phyloP scores from a whole-genome alignment of 2,329 filamentous ascomycete genomes.

The Xylaria sp. region DNA sequence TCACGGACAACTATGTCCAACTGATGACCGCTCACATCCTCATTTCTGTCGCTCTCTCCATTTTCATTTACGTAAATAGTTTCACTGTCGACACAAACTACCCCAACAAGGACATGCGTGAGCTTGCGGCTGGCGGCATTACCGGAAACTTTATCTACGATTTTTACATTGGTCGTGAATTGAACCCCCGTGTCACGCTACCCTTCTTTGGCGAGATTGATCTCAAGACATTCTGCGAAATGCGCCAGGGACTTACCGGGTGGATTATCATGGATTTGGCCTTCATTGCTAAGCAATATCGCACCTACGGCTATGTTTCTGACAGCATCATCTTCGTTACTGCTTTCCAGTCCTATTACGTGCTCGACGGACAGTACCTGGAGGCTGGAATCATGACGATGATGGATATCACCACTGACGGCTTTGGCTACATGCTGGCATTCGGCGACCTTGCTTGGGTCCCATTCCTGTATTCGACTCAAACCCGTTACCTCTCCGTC shows the following conservation, averaged over 20 bases:
- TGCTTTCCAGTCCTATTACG: constrained; percentile 81
- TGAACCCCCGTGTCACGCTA: constrained; percentile 85
- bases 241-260: constrained; percentile 87
- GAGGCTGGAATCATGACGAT: constrained; percentile 90
- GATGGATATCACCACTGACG: constrained; percentile 93
- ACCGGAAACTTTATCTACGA: constrained; percentile 91
- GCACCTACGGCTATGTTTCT: constrained; percentile 82
- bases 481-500: constrained; percentile 83
- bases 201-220: constrained; percentile 87
- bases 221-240: constrained; percentile 88
- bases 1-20: constrained; percentile 89
- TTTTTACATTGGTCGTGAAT: constrained; percentile 95
- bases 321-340: constrained; percentile 88
- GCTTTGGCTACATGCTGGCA: constrained; percentile 93
- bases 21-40: constrained; percentile 85
- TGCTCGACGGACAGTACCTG: constrained; percentile 86
- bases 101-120: constrained; percentile 73
- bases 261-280: constrained; percentile 89
- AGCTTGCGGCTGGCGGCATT: constrained; percentile 83
- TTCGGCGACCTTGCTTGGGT: constrained; percentile 96
- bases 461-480: constrained; percentile 87
- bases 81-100: constrained; percentile 79
- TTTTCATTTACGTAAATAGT: constrained; percentile 82
- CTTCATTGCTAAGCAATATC: constrained; percentile 89
- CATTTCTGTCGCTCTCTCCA: constrained; percentile 76